These are phyloP conservation scores for Flaveria brownii DNA, from an alignment of 129 eudicot genomes.

Conservation along the genomic window DNA sequence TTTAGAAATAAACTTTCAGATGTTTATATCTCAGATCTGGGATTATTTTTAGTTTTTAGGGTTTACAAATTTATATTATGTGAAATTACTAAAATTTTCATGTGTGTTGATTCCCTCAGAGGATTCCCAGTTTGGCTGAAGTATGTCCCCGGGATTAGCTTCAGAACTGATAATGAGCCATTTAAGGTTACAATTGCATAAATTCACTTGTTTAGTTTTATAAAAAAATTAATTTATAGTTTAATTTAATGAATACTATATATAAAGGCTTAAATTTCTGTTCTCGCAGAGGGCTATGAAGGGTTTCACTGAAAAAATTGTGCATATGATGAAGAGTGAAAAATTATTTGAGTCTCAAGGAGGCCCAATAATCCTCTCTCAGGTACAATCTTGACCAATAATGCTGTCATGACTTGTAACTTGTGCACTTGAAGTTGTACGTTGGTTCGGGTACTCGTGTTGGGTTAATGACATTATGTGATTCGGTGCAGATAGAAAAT, in stretches of 20 bases:
- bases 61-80: neutral
- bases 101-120: conserved; percentile 43
- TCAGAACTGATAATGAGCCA: conserved; percentile 90
- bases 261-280: neutral
- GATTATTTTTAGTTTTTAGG: neutral
- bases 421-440: conserved; percentile 30
- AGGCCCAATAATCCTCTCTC: conserved; percentile 91
- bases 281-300: conserved; percentile 70
- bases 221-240: neutral
- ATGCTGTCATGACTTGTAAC: conserved; percentile 21
- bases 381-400: conserved; percentile 42
- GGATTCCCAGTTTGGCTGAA: conserved; percentile 95
- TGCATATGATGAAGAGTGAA: conserved; percentile 84
- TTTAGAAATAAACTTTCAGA: neutral
- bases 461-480: conserved; percentile 23
- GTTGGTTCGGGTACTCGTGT: conserved; percentile 3
- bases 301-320: conserved; percentile 73
- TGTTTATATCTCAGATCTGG: conserved; percentile 26
- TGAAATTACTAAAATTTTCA: conserved; percentile 14
- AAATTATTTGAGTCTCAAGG: conserved; percentile 84
- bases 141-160: conserved; percentile 89
- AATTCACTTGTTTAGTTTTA: conserved; percentile 49
- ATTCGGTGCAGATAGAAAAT: conserved; percentile 76
- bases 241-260: no score
- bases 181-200: conserved; percentile 64